These are phyloP conservation scores for Cadophora luteo-olivacea DNA, from an alignment of 2,329 filamentous ascomycete species.

Conservation along the genomic window DNA sequence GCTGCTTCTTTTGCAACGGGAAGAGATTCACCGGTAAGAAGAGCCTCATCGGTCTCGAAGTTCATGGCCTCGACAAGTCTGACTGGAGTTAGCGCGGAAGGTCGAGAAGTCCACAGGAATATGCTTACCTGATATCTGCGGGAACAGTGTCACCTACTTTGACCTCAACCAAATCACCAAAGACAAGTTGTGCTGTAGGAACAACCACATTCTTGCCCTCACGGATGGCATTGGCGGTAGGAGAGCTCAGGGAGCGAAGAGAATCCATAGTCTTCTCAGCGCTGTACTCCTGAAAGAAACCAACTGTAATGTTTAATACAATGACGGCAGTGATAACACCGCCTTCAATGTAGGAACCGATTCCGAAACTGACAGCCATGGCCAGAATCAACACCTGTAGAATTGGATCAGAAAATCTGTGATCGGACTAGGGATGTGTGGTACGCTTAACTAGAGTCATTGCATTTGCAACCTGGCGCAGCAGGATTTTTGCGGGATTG, in stretches of 20 bases:
- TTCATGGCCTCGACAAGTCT: conserved; percentile 58
- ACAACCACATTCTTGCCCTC: conserved; percentile 56
- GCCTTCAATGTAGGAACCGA: conserved; percentile 65
- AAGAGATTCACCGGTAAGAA: conserved; percentile 67
- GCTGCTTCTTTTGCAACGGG: conserved; percentile 60
- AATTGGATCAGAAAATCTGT: conserved; percentile 25
- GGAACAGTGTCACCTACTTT: conserved; percentile 54
- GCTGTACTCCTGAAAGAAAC: conserved; percentile 59
- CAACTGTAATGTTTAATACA: conserved; percentile 62
- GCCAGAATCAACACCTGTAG: conserved; percentile 58
- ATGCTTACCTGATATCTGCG: conserved; percentile 47
- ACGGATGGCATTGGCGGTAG: conserved; percentile 55
- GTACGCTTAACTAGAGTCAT: conserved; percentile 61
- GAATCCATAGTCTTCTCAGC: conserved; percentile 62
- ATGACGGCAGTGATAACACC: conserved; percentile 66
- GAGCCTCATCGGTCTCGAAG: conserved; percentile 65
- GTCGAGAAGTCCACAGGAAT: no score
- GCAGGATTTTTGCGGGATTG: conserved; percentile 66
- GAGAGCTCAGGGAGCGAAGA: conserved; percentile 44
- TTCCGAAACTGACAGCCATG: conserved; percentile 64
- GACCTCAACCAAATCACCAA: conserved; percentile 63
- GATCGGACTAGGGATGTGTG: background rate
- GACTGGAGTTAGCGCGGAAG: conserved; percentile 29
- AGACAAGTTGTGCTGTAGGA: conserved; percentile 59
- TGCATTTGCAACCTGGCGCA: conserved; percentile 71